Base-by-base conservation (phyloP, 768 basidiomycete genomes). In the Leccinum subgranulosum region DNA sequence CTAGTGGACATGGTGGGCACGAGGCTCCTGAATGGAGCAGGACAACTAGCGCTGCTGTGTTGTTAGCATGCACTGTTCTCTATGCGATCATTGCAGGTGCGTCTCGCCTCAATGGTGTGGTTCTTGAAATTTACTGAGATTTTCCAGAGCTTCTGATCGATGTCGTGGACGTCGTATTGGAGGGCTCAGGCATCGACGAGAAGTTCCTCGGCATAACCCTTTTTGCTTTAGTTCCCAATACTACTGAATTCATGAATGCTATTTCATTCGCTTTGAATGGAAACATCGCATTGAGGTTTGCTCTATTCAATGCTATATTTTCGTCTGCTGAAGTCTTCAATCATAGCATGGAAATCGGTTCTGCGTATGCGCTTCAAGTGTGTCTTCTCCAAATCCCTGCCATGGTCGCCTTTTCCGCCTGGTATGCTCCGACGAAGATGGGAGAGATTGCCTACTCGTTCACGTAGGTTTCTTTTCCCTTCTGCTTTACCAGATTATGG, bases 221-320 rank as follows among this genome's bases (percentile, higher is more conserved):
- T 10, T 98, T 99, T 68, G 97, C 97, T 8, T 83, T 99, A 31
- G 95, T 98, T 1, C 97, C 97, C 4, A 99, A 99, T 69, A 97
- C 95, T 4, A 98, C 97, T 2, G 97, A 99, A 74, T 98, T 99
- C 73, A 97, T 97, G 94, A 98, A 98, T 69, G 97, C 97, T 51
- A 94, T 98, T 59, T 96, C 94, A 3, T 99, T 99, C 69, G 95
- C 97, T 27, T 74, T 99, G 60, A 92, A 97, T 67, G 96, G 89
- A 6, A 98, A 98, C 70, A 99, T 99, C 61, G 93, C 97, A 2
- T 75, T 99, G 25, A 94, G 93, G 95, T 93, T 63, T 50, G 83
- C 60, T 6, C 29, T 27, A 1, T 36, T 36, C n/a, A 17, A 14
- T 33, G 3, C 4, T 25, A 3, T 2, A 1, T n/a, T 8, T n/a